Percentiles rank a stretch among this genome's conserved stretches.
Evolutionary conservation across 2,329 filamentous ascomycete genomes (phyloP).

Genomic region (Claviceps quebecensis): DNA sequence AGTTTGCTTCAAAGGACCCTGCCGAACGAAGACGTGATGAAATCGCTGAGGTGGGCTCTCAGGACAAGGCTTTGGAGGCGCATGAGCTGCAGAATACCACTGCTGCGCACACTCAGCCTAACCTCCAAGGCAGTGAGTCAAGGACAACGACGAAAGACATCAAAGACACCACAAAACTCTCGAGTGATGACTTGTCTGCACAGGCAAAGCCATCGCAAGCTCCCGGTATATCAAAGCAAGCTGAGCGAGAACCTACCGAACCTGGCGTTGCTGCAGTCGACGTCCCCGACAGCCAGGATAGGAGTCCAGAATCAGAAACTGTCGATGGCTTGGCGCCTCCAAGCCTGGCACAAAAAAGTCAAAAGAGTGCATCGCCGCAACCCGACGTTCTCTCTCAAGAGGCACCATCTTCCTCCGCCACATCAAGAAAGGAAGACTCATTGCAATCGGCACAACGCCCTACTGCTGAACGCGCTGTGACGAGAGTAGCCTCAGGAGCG

Average conservation of each 20-base stretch:
- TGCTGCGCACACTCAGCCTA: conserved; percentile 28
- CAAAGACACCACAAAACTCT: conserved; percentile 2
- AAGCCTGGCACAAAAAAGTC: conserved; percentile 7
- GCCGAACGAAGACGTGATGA: conserved; percentile 28
- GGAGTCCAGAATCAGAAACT: conserved; percentile 19
- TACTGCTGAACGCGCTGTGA: conserved; percentile 42
- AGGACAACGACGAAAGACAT: conserved; percentile 11
- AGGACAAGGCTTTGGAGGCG: background rate
- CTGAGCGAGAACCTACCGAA: background rate
- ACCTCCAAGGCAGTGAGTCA: conserved; percentile 24
- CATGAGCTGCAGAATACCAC: conserved; percentile 3
- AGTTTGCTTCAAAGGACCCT: conserved; percentile 28
- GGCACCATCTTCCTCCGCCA: conserved; percentile 7
- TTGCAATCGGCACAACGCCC: conserved; percentile 9
- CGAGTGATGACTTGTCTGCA: background rate
- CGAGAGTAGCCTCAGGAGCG: conserved; percentile 54
- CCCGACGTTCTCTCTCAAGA: conserved; percentile 4
- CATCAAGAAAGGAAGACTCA: background rate
- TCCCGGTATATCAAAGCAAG: background rate
- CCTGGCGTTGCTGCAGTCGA: conserved; percentile 7
- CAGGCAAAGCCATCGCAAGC: background rate
- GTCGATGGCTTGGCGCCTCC: conserved; percentile 17
- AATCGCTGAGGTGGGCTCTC: conserved; percentile 12
- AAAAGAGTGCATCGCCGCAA: background rate
- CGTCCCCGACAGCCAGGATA: conserved; percentile 23